Evolutionary conservation across 441 rosid species (phyloP).

Genomic region (Erodium texanum): DNA sequence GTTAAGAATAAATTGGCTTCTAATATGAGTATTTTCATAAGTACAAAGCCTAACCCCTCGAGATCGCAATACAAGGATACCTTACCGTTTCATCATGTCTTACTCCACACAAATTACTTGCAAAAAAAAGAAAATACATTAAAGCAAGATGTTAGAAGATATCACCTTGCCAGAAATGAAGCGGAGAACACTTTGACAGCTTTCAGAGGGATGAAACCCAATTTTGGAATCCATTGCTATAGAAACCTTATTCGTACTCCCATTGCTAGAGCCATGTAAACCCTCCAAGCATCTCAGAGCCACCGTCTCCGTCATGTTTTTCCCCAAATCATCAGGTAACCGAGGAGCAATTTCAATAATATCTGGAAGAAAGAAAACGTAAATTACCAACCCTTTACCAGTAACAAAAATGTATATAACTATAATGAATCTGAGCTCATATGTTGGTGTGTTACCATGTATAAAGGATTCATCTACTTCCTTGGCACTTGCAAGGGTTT

Average conservation of each 20-base stretch:
- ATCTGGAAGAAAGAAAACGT: conserved; percentile 22
- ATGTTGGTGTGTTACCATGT: neutral
- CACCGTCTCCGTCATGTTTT: conserved; percentile 34
- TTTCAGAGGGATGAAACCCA: conserved; percentile 25
- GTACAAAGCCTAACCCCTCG: no score
- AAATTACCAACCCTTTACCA: neutral
- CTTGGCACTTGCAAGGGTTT: neutral
- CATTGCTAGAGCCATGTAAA: conserved; percentile 25
- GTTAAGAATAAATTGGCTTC: neutral
- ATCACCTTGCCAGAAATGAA: conserved; percentile 32
- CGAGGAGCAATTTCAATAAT: conserved; percentile 37
- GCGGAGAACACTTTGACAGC: conserved; percentile 39
- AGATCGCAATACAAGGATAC: neutral
- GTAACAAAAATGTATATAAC: no score
- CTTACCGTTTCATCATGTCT: no score
- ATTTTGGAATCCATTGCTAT: conserved; percentile 19
- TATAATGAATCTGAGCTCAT: neutral
- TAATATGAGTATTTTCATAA: neutral
- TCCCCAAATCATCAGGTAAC: conserved; percentile 21
- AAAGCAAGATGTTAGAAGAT: neutral
- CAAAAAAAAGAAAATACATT: neutral
- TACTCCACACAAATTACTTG: conserved; percentile 1
- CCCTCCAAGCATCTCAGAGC: conserved; percentile 51
- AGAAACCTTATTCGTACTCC: conserved; percentile 7
- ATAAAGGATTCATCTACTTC: neutral